These are phyloP conservation scores for Metschnikowia continentalis DNA, from an alignment of 805 yeast species.

Conservation along the genomic window DNA sequence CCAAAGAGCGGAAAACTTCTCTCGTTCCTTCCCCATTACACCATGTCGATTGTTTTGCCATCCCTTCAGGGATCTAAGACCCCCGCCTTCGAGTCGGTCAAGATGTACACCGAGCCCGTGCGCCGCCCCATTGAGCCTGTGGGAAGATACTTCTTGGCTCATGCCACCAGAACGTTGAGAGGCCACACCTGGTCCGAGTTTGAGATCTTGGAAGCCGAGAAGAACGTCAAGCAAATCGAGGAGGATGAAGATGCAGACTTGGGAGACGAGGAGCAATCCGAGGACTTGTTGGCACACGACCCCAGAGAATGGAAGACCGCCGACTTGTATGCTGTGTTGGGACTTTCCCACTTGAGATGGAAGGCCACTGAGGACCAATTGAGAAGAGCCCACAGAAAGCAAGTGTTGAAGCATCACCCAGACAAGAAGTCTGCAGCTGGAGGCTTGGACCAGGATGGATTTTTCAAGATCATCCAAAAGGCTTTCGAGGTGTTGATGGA, in stretches of 20 bases:
- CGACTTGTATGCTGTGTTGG: conserved; percentile 94
- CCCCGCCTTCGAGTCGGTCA: conserved; percentile 47
- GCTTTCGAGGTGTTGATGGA: conserved; percentile 89
- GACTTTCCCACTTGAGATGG: conserved; percentile 86
- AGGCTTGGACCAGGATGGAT: conserved; percentile 87
- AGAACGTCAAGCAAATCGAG: conserved; percentile 70
- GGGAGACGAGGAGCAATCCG: conserved; percentile 69
- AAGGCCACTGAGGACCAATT: conserved; percentile 89
- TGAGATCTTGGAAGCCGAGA: conserved; percentile 89
- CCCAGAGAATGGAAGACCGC: conserved; percentile 98
- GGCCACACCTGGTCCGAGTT: conserved; percentile 99
- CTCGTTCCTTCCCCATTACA: background rate
- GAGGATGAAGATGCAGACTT: conserved; percentile 59
- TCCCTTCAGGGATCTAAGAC: conserved; percentile 41
- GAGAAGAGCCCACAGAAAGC: conserved; percentile 94
- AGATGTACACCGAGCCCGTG: conserved; percentile 53
- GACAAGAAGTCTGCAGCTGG: conserved; percentile 95
- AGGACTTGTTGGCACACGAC: conserved; percentile 75
- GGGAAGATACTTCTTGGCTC: conserved; percentile 92
- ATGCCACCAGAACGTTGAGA: conserved; percentile 90
- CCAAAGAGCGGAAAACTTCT: background rate
- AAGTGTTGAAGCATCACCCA: conserved; percentile 95
- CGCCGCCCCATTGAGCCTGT: conserved; percentile 93
- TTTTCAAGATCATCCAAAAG: conserved; percentile 96
- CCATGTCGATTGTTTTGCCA: conserved; percentile 47